Conservation (phyloP, 306 rosid species). For the Astragalus membranaceus region DNA sequence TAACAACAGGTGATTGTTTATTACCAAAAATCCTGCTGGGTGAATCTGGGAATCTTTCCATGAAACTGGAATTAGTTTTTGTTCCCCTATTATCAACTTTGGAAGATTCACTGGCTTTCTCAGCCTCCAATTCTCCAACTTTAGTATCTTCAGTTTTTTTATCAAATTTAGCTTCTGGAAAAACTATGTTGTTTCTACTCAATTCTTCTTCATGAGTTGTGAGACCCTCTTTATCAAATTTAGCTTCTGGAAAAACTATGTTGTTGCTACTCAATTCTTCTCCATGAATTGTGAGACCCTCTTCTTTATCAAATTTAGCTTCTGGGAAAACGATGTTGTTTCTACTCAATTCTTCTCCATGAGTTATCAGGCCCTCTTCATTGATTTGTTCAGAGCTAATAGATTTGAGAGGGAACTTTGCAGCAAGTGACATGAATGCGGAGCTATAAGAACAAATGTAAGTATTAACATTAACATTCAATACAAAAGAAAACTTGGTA, state of each 20-base stretch:
- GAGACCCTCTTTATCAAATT: neutral
- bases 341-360: neutral
- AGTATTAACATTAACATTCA: conserved; percentile 7
- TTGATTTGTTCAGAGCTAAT: neutral
- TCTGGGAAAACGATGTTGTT: neutral
- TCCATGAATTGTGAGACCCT: neutral
- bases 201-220: neutral
- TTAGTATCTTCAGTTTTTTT: neutral
- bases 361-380: neutral
- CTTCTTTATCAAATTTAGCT: neutral
- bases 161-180: neutral
- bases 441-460: conserved; percentile 28
- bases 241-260: neutral
- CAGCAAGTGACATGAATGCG: conserved; percentile 62
- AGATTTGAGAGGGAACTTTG: conserved; percentile 34
- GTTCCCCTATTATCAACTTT: neutral
- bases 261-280: neutral
- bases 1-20: neutral
- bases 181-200: neutral
- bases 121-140: conserved; percentile 2
- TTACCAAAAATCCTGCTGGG: neutral
- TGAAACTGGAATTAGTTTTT: neutral
- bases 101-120: neutral
- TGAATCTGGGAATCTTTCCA: neutral
- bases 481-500: neutral